Evolutionary conservation across 371 early-diverging fungal genomes (phyloP), one percentile per base, ranked within the genome.

Genomic region (Gilbertella persicaria): DNA sequence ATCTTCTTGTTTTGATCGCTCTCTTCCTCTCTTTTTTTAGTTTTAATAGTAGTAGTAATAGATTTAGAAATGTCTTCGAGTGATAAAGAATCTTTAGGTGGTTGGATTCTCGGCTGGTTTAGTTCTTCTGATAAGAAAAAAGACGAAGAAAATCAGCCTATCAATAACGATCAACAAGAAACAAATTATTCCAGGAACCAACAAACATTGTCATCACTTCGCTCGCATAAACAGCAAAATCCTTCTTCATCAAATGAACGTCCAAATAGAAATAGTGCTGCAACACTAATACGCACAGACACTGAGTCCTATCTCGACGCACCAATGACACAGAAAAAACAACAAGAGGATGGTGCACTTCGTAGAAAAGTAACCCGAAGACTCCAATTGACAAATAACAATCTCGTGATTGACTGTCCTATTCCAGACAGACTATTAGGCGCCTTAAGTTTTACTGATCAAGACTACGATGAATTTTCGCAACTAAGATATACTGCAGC

Each of bases 401-500:
- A 89, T 55, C 61, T 89, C 25, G 84, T 89, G 16, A 57, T 89
- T 16, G 85, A 85, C 62, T 82, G 86, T 51, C 85, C 82, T 0
- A 87, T 89, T 10, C 89, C 90, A 5, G 64, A 66, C 30, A 65
- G 73, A 30, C 64, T 89, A 28, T 64, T 87, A 1, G 45, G 62
- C 2, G 52, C 56, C 2, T 30, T 55, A 10, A 45, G 50, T 4
- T 44, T 52, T 7, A 62, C 39, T 29, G 84, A 73, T 13, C 49
- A 49, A 20, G 10, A 33, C 10, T 33, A 33, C 38, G 78, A 81
- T 25, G 91, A 90, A 66, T 87, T 84, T 50, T 84, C 84, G 10
- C 77, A 82, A 50, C 67, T 90, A 75, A 79, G 91, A 46, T 90
- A 90, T 59, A 88, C 90, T 19, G 89, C 92, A 10, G 87, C 80